Percentiles rank a stretch among this genome's conserved stretches.
phyloP scores from a whole-genome alignment of 305 asterid species.

The Fraxinus platypoda region DNA sequence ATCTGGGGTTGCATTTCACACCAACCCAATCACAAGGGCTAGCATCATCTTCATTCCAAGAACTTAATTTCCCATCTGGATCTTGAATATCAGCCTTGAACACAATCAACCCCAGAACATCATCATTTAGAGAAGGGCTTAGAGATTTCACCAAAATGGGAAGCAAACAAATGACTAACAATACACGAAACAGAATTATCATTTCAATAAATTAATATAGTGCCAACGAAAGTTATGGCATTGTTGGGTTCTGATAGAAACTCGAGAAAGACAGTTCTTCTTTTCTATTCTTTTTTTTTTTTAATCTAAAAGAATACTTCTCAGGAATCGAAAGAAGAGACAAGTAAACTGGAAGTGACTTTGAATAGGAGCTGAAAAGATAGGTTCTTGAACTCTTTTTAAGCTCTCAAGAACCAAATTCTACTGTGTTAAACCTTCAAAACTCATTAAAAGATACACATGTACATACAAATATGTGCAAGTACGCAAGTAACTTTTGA shows the following conservation, averaged over 20 bases:
- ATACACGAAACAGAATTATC: conserved; percentile 42
- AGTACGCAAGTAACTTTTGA: not conserved
- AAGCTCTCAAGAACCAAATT: not conserved
- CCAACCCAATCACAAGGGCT: conserved; percentile 82
- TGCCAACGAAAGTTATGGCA: conserved; percentile 23
- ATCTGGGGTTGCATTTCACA: conserved; percentile 68
- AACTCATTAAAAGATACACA: not conserved
- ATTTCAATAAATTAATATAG: conserved; percentile 30
- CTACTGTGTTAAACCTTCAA: not conserved
- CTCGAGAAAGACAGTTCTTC: not conserved
- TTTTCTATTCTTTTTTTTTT: not conserved
- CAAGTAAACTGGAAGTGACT: not conserved
- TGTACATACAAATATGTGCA: not conserved
- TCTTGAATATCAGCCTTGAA: conserved; percentile 78
- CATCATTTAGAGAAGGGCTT: conserved; percentile 73
- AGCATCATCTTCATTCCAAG: conserved; percentile 86
- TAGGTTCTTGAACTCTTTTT: not conserved
- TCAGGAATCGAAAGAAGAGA: not conserved
- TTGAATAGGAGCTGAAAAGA: not conserved
- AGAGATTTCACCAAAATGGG: conserved; percentile 41
- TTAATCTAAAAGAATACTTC: not conserved
- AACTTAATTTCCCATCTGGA: conserved; percentile 54
- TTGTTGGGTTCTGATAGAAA: conserved; percentile 24
- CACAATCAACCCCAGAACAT: conserved; percentile 84
- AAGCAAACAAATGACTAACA: conserved; percentile 31